Evolutionary conservation across 495 filamentous ascomycete species (phyloP).

Genomic region (Hypoxylon intermedium): DNA sequence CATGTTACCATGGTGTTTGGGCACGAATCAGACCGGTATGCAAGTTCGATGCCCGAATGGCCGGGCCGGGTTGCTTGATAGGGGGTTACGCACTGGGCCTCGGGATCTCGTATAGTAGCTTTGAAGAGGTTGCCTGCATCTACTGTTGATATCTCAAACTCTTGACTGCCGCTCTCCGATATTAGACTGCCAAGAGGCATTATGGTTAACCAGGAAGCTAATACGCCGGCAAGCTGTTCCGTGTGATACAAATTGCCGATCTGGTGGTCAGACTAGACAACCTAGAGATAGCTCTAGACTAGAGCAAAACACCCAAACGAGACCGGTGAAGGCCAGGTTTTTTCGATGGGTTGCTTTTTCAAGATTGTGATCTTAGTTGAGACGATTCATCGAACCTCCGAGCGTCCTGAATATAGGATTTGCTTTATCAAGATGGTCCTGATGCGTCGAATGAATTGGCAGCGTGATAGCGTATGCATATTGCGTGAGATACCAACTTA

Average conservation of each 20-base stretch:
- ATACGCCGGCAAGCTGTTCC: slow-evolving; percentile 23
- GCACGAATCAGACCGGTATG: too few relatives aligned
- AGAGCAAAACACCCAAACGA: slow-evolving; percentile 4
- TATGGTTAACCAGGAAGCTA: slow-evolving; percentile 21
- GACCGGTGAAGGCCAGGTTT: slow-evolving; percentile 13
- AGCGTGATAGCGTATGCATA: slow-evolving; percentile 17
- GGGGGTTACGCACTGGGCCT: slow-evolving; percentile 18
- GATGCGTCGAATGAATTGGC: slow-evolving; percentile 1
- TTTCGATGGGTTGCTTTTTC: slow-evolving; percentile 13
- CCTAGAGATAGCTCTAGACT: slow-evolving; percentile 2
- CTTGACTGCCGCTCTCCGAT: slow-evolving; percentile 4
- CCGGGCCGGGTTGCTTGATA: slow-evolving; percentile 1
- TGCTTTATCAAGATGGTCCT: slow-evolving; percentile 2
- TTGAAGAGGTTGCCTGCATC: neutral
- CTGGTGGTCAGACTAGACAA: slow-evolving; percentile 33
- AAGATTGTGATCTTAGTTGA: slow-evolving; percentile 15
- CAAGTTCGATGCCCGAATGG: slow-evolving; percentile 5
- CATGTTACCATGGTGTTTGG: neutral
- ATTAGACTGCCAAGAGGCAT: slow-evolving; percentile 10
- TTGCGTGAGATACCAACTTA: slow-evolving; percentile 15
- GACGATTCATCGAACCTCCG: slow-evolving; percentile 15
- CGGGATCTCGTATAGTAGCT: slow-evolving; percentile 1
- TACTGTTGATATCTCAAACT: slow-evolving; percentile 3
- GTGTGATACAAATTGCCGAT: slow-evolving; percentile 30
- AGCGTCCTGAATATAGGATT: slow-evolving; percentile 5